A percentile compares a stretch with the other conserved stretches of the same genome.
phyloP scores from a whole-genome alignment of 495 filamentous ascomycete species.

The Podospora appendiculata region DNA sequence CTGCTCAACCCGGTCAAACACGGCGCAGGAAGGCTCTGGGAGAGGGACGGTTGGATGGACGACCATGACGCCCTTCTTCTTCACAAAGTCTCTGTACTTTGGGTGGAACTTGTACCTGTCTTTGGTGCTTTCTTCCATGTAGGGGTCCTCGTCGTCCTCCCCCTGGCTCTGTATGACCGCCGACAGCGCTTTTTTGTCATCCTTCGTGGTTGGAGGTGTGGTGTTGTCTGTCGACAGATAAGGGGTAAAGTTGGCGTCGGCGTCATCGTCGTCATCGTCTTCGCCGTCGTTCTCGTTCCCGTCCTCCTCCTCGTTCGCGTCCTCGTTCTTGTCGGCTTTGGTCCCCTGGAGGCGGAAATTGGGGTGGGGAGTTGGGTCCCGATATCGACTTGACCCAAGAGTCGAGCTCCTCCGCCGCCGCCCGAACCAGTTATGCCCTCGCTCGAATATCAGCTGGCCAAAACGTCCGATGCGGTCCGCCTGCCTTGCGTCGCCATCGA shows the following conservation, averaged over 20 bases:
- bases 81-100: not conserved
- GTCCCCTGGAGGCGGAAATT: not conserved
- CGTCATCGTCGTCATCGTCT: not conserved
- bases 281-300: not conserved
- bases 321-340: not conserved
- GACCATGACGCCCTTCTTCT: not conserved
- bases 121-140: no score
- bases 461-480: not conserved
- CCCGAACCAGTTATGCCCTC: not conserved
- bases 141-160: no score
- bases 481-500: not conserved
- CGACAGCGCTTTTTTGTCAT: no score
- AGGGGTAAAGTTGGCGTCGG: not conserved
- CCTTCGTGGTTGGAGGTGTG: not conserved
- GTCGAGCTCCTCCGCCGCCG: not conserved
- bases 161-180: no score
- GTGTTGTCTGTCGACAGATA: not conserved
- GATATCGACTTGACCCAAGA: not conserved
- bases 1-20: no score
- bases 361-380: not conserved
- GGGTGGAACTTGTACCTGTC: no score
- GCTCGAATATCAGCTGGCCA: not conserved
- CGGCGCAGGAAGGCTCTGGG: not conserved
- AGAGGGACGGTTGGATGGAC: not conserved
- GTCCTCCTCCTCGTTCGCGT: not conserved